Evolutionary conservation across 2,329 filamentous ascomycete species (phyloP).

Genomic region (Lachnellula arida): DNA sequence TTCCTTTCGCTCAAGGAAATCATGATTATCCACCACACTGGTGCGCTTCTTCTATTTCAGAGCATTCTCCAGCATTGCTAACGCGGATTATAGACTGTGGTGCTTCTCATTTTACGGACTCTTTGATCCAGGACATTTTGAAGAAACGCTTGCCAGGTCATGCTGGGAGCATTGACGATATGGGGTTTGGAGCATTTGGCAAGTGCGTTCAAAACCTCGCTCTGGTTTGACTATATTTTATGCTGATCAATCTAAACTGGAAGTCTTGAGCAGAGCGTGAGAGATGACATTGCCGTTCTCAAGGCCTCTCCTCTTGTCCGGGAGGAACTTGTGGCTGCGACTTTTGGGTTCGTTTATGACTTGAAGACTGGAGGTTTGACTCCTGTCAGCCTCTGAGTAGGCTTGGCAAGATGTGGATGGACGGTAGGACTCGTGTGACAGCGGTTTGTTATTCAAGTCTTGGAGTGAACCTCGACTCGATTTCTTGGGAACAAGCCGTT

Average conservation of each 20-base stretch:
- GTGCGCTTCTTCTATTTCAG: slow-evolving; percentile 6
- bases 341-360: slow-evolving; percentile 23
- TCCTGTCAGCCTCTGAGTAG: slow-evolving; percentile 1
- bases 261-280: slow-evolving; percentile 24
- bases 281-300: slow-evolving; percentile 25
- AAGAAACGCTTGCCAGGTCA: slow-evolving; percentile 17
- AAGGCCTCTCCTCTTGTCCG: slow-evolving; percentile 18
- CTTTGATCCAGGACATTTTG: slow-evolving; percentile 16
- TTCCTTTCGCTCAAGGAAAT: slow-evolving; percentile 21
- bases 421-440: too few species aligned
- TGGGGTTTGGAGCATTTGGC: slow-evolving; percentile 25
- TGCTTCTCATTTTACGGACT: slow-evolving; percentile 21
- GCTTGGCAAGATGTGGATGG: too few species aligned
- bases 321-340: slow-evolving; percentile 21
- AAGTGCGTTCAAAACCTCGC: slow-evolving; percentile 15
- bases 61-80: not conserved
- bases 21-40: slow-evolving; percentile 29
- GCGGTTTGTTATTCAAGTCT: too few species aligned
- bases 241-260: not conserved
- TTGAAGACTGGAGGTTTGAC: slow-evolving; percentile 24
- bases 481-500: too few species aligned
- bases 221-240: not conserved
- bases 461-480: too few species aligned
- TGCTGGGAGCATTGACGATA: slow-evolving; percentile 18
- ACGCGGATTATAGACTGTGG: slow-evolving; percentile 19